Evolutionary conservation across 257 asterid species (phyloP), one percentile per base, ranked within the genome.

Genomic region (Scutellaria baicalensis): DNA sequence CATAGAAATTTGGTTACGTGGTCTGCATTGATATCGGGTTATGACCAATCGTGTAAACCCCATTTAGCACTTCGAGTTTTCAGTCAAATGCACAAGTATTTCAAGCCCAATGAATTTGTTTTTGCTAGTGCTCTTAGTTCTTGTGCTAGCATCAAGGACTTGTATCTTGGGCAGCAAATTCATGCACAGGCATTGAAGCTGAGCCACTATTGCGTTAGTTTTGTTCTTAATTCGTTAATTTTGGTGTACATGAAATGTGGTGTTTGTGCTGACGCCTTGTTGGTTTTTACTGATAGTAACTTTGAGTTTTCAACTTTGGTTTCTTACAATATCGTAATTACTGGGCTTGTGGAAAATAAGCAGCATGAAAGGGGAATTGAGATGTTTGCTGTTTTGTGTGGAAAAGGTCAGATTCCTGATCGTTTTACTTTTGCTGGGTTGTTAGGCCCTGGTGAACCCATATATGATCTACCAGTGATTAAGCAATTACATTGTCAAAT

Each of bases 1-100:
- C 68, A 78, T 1, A 79, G 82, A 77, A 91, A 86, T 62, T 57
- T 85, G 51, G 84, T 91, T 11, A 76, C 94, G 6, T 88, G 94
- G 96, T 86, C 97, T 10, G 80, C 89, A 56, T 72, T 91, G 80
- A 82, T 90, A 36, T 85, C 97, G 20, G 93, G 97, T 35, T 88
- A 80, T 48, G 84, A 79, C 66, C 97, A 82, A 64, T 68, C 78
- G 6, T 74, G 77, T 17, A 77, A 68, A 55, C 83, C 84, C 72
- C 65, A 62, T 43, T 71, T 56, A 68, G 84, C 96, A 14, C 54
- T 86, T 72, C 50, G 51, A 13, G 76, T 85, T 64, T 91, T 83
- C 63, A 6, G 49, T 5, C 75, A 66, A 68, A 86, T 91, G 94
- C 80, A 61, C 17, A 61, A 49, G 59, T 49, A 54, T 77, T 71